Evolutionary conservation across 345 rosid genomes (phyloP), one percentile per base, ranked within the genome.

Genomic region (Eutrema yunnanense): DNA sequence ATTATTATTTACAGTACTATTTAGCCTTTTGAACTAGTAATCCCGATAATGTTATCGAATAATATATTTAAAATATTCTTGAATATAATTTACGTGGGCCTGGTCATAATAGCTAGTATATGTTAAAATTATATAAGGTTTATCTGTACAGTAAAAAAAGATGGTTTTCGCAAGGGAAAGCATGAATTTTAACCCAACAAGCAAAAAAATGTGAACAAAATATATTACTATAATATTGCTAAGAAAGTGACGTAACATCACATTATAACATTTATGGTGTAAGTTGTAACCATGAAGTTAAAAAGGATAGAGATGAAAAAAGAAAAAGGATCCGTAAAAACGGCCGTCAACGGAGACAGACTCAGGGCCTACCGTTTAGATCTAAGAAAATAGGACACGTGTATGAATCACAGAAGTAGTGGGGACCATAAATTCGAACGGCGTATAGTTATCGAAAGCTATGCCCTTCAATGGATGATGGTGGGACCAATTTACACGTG

Each of bases 281-380:
- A 22, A 22, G 26, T 3, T 42, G 46, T 38, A 63, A 69, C 73
- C 64, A 68, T 55, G 34, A 56, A 59, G 67, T 47, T 70, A 57
- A n/a, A 41, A 67, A 56, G 36, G 65, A 69, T 71, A 38, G 59
- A 60, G 50, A 60, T 37, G 74, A 26, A 70, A 34, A 14, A 8
- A 3, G 6, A 40, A 47, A 46, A 22, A 9, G 44, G 53, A 47
- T 11, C 73, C 78, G 62, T 43, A 51, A 13, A 33, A 72, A 77
- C 71, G 81, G 81, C 84, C 72, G 60, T 67, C 67, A 73, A 49
- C 55, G 65, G 41, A 7, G 63, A 32, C 70, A 63, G 64, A 63
- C 48, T 34, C 36, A 4, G 64, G 47, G 14, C 70, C 64, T 73
- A 73, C 57, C 63, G 59, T 56, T 59, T 32, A 58, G 54, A 67